Percentiles rank a stretch among this genome's conserved stretches.
phyloP scores from a whole-genome alignment of 2,329 filamentous ascomycete genomes.

The Penicillium sp. region DNA sequence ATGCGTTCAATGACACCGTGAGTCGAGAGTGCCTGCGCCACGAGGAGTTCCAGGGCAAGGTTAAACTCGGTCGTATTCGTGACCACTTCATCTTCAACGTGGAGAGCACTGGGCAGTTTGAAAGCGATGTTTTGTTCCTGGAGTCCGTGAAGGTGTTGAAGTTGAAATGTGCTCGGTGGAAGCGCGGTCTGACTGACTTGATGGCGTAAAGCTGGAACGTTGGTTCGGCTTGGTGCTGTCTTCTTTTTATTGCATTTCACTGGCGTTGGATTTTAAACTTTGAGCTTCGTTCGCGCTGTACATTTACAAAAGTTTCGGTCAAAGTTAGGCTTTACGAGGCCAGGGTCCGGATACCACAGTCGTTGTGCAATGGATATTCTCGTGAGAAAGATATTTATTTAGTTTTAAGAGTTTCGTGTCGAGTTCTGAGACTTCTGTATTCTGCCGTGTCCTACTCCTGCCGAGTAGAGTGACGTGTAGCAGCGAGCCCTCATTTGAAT shows the following conservation, averaged over 20 bases:
- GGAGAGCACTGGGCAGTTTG: constrained; percentile 91
- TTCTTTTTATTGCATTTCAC: constrained; percentile 32
- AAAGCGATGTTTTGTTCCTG: constrained; percentile 88
- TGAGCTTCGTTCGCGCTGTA: constrained; percentile 27
- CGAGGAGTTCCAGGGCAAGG: constrained; percentile 88
- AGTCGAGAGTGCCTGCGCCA: constrained; percentile 89
- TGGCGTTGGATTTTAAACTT: constrained; percentile 32
- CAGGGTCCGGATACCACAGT: constrained; percentile 29
- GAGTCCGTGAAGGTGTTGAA: constrained; percentile 82
- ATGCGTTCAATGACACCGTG: constrained; percentile 92
- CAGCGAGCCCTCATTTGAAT: constrained; percentile 31
- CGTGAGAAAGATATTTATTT: constrained; percentile 14
- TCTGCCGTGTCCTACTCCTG: constrained; percentile 1
- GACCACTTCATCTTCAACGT: constrained; percentile 98
- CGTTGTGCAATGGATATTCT: constrained; percentile 5
- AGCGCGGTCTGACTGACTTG: constrained; percentile 41
- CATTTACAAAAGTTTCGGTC: constrained; percentile 31
- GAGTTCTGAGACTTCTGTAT: constrained; percentile 7
- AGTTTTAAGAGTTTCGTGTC: constrained; percentile 12
- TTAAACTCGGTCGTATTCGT: constrained; percentile 79
- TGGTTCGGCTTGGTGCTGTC: constrained; percentile 7
- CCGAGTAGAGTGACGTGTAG: neutral
- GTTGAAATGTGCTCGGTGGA: constrained; percentile 61
- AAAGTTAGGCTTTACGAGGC: constrained; percentile 27
- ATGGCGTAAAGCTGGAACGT: constrained; percentile 26